These are phyloP conservation scores for Aspergillus ibericus DNA, from an alignment of 2,329 filamentous ascomycete genomes.

Conservation along the genomic window DNA sequence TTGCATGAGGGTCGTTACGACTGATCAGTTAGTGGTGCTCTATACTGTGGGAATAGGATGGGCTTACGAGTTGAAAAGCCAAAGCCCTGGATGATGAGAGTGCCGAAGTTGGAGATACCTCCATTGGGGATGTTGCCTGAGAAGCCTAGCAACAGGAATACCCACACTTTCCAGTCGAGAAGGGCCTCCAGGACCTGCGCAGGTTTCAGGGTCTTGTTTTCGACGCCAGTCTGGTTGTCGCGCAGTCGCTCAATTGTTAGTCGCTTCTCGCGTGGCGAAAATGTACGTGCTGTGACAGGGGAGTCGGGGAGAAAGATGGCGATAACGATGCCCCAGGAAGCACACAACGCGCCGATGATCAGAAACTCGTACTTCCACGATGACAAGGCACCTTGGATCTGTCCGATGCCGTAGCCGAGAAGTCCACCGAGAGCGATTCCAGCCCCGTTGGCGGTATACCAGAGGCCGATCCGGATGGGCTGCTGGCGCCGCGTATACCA, in stretches of 20 bases:
- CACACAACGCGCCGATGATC: conserved; percentile 49
- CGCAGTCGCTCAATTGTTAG: conserved; percentile 56
- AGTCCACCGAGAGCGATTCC: conserved; percentile 43
- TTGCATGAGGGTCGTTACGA: conserved; percentile 38
- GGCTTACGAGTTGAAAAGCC: conserved; percentile 38
- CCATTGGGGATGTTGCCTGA: conserved; percentile 31
- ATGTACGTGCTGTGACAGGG: conserved; percentile 46
- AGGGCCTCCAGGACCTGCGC: conserved; percentile 51
- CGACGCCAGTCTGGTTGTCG: conserved; percentile 55
- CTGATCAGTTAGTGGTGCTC: conserved; percentile 13
- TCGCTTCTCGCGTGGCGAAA: conserved; percentile 40
- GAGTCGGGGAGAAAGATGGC: conserved; percentile 46
- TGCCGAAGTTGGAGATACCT: conserved; percentile 32
- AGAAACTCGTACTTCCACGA: conserved; percentile 61
- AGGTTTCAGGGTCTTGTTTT: conserved; percentile 52
- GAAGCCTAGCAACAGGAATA: conserved; percentile 53
- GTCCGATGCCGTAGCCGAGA: conserved; percentile 60
- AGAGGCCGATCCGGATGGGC: conserved; percentile 55
- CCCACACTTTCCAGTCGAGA: conserved; percentile 59
- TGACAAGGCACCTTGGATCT: conserved; percentile 54
- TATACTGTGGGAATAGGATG: too few relatives aligned
- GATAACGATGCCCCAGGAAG: conserved; percentile 39
- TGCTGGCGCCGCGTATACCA: conserved; percentile 53
- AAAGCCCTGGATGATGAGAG: conserved; percentile 38
- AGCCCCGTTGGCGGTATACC: conserved; percentile 60